phyloP scores from a whole-genome alignment of 495 filamentous ascomycete genomes.

The Neurospora africana region DNA sequence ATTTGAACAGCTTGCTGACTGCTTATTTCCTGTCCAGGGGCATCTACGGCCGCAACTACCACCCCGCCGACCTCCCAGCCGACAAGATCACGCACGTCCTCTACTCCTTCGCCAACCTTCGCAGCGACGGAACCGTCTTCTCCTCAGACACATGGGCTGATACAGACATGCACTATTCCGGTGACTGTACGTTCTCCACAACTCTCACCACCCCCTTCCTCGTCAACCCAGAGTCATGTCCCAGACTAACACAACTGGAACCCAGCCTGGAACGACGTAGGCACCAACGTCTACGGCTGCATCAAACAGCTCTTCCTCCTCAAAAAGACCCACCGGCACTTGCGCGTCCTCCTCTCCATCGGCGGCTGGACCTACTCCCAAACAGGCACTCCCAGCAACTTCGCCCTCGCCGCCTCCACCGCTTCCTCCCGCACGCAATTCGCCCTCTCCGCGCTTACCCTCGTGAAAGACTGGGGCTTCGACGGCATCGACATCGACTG shows the following conservation, averaged over 20 bases:
- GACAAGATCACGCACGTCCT: constrained; percentile 76
- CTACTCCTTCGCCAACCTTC: constrained; percentile 85
- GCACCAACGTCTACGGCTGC: constrained; percentile 69
- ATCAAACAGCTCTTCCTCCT: constrained; percentile 79
- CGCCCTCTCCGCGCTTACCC: constrained; percentile 50
- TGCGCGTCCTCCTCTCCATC: constrained; percentile 83
- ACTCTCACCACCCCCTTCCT: too few relatives aligned
- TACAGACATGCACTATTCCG: constrained; percentile 62
- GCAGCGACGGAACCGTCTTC: constrained; percentile 69
- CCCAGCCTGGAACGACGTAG: constrained; percentile 33
- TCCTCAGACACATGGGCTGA: constrained; percentile 50
- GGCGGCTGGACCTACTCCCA: constrained; percentile 81
- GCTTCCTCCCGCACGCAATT: constrained; percentile 46
- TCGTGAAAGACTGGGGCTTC: constrained; percentile 52
- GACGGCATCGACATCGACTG: constrained; percentile 41
- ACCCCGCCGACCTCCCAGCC: constrained; percentile 70
- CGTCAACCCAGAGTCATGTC: too few relatives aligned
- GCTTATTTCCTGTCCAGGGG: constrained; percentile 41
- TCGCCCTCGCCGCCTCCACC: constrained; percentile 56
- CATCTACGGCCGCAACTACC: constrained; percentile 74
- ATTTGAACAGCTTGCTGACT: constrained; percentile 3
- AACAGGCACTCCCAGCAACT: constrained; percentile 42
- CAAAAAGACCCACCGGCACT: constrained; percentile 70
- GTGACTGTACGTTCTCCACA: constrained; percentile 25
- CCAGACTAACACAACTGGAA: too few relatives aligned